Evolutionary conservation across 1,139 yeast genomes (phyloP).

Genomic region (Magnusiomyces tetraspermus): DNA sequence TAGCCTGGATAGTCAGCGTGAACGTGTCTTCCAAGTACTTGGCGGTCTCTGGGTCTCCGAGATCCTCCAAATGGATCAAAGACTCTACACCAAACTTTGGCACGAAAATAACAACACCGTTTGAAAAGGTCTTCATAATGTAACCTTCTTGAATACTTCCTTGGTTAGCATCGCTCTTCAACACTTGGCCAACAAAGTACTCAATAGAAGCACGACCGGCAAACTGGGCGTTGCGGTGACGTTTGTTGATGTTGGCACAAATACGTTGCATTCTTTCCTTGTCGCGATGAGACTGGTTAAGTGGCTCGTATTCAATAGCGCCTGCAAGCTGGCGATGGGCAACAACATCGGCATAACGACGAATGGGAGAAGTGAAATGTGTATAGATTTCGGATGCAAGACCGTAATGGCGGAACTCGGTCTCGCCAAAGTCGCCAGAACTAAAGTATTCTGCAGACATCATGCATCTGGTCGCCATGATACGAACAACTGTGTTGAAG

Average conservation of each 20-base stretch:
- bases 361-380: constrained; percentile 96
- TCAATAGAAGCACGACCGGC: constrained; percentile 98
- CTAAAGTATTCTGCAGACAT: constrained; percentile 98
- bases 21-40: constrained; percentile 70
- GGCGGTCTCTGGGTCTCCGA: constrained; percentile 59
- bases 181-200: constrained; percentile 95
- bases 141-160: constrained; percentile 78
- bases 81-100: constrained; percentile 98
- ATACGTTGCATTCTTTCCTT: constrained; percentile 83
- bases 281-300: constrained; percentile 77
- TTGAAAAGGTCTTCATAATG: constrained; percentile 82
- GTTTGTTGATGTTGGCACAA: constrained; percentile 79
- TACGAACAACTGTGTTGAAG: constrained; percentile 87
- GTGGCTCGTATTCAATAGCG: constrained; percentile 85
- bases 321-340: constrained; percentile 97
- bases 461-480: constrained; percentile 98
- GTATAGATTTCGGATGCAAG: constrained; percentile 95
- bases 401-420: constrained; percentile 97
- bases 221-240: constrained; percentile 97
- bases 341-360: constrained; percentile 95
- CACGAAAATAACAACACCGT: constrained; percentile 89
- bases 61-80: constrained; percentile 66
- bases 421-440: constrained; percentile 81
- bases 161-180: constrained; percentile 45
- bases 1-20: constrained; percentile 46